Conservation (phyloP, 352 stramenopile genomes). For the Pythium volutum region DNA sequence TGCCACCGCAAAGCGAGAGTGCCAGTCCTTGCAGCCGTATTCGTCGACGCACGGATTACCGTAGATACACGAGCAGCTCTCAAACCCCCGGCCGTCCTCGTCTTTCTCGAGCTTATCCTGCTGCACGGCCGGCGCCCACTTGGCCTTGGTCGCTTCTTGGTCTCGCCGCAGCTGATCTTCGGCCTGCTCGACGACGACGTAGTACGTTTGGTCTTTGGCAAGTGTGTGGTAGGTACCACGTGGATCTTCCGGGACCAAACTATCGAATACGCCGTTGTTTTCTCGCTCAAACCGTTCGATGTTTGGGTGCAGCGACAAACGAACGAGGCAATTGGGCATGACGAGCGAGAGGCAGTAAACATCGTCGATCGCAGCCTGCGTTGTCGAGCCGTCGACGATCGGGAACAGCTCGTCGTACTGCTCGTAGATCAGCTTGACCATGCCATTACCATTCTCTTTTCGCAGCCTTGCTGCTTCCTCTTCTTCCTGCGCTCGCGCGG, state of each 20-base stretch:
- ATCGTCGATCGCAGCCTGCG: conserved; percentile 72
- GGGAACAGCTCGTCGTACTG: conserved; percentile 85
- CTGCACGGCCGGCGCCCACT: conserved; percentile 37
- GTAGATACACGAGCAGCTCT: conserved; percentile 88
- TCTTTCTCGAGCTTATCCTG: conserved; percentile 32
- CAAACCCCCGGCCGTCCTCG: conserved; percentile 65
- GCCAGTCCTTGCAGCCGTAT: conserved; percentile 89
- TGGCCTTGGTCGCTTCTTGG: conserved; percentile 55
- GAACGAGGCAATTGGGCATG: conserved; percentile 84
- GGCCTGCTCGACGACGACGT: conserved; percentile 82
- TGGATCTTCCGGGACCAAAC: conserved; percentile 66
- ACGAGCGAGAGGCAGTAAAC: conserved; percentile 88
- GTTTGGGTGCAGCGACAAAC: conserved; percentile 52
- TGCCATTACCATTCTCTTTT: conserved; percentile 56
- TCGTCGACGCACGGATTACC: conserved; percentile 90
- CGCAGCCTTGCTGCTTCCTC: conserved; percentile 32
- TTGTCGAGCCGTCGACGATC: conserved; percentile 75
- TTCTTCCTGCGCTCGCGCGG: neutral
- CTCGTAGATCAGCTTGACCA: conserved; percentile 82
- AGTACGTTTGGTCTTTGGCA: conserved; percentile 68
- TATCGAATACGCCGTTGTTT: conserved; percentile 46
- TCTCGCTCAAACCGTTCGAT: conserved; percentile 53
- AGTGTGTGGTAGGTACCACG: conserved; percentile 67
- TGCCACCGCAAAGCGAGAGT: conserved; percentile 77
- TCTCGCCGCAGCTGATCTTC: conserved; percentile 63